Percentiles rank a stretch among this genome's conserved stretches.
These are phyloP conservation scores for bread wheat (Triticum aestivum) DNA, from an alignment of 176 grass and related monocot species.

Conservation along the genomic window IWGSC_CS_RefSeq_v2.1 NC_057806.1:623614225-623614724, in stretches of 20 bases:
- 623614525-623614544: conserved; percentile 98
- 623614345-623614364: conserved; percentile 47
- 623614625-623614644: conserved; percentile 80
- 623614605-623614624: conserved; percentile 91
- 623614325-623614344: background rate
- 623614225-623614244: no score
- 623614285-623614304: background rate
- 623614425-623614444: conserved; percentile 86
- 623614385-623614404: conserved; percentile 99
- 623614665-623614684: no score
- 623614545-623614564: conserved; percentile 80
- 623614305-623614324: background rate
- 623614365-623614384: conserved; percentile 75
- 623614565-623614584: conserved; percentile 97
- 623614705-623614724: no score
- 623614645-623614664: background rate
- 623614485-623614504: conserved; percentile 88
- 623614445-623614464: conserved; percentile 92
- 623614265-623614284: background rate
- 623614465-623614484: conserved; percentile 89
- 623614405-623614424: conserved; percentile 91
- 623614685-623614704: no score
- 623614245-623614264: background rate
- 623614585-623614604: conserved; percentile 92
- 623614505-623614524: conserved; percentile 99